Base-by-base conservation (phyloP, 805 yeast species). In the Myxozyma nipponensis region DNA sequence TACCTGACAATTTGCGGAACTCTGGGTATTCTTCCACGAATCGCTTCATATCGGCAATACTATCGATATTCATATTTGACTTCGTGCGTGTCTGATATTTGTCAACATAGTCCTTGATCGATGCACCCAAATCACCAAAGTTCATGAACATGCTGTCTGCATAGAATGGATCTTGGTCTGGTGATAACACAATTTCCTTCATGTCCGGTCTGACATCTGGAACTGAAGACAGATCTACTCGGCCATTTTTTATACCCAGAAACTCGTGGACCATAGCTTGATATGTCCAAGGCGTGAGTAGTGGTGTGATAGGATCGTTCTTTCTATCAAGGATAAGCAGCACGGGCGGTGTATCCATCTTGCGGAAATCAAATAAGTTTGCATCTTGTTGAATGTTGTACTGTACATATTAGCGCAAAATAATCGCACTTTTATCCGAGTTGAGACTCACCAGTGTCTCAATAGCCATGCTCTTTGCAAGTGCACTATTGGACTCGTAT, bases 241-340 rank as follows among this genome's bases (percentile, higher is more conserved):
- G 77, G 60, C 93, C 91, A 63, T 88, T 84, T 30, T 74, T 71
- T 51, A 93, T 86, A 1, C 91, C 95, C 26, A 93, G 72, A 21
- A 89, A 76, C 65, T 95, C 98, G 66, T 91, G 95, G 17, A 93
- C 87, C 98, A 93, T 91, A 1, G 96, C 86, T 65, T 91, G 98
- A 68, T 88, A 93, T 1, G 98, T 90, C 99, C 99, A 93, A 1
- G 98, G 98, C 36, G 84, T 79, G 43, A 93, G 70, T 26, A 93
- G 74, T 1, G 99, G 97, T 0, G 99, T 91, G 13, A 91, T 73
- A 1, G 98, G 97, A 68, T 93, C 99, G 62, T 80, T 84, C 50
- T 82, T 78, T 46, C 99, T 75, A 67, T 93, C 98, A 42, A 93
- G 63, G 1, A 93, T 72, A 10, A 93, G 67, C 42, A 95, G 68